Conservation (phyloP, 148 eudicot species). For the Heliamphora exappendiculata region DNA sequence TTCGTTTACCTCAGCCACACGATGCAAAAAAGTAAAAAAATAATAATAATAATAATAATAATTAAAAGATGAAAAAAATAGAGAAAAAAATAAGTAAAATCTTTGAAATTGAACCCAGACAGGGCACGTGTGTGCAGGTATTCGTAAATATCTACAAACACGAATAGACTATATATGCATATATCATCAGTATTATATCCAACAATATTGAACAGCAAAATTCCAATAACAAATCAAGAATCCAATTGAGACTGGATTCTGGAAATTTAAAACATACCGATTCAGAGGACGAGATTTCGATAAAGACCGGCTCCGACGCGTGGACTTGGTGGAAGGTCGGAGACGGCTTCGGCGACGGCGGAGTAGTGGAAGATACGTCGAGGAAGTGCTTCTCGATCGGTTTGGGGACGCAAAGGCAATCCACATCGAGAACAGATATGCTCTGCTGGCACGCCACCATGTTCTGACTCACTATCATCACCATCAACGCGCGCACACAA, state of each 20-base stretch:
- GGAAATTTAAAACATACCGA: conserved; percentile 20
- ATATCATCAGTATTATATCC: not conserved
- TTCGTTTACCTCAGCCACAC: too few species aligned
- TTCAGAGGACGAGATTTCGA: conserved; percentile 24
- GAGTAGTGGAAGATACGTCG: conserved; percentile 9
- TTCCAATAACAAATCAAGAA: not conserved
- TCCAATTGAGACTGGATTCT: not conserved
- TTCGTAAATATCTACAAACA: not conserved
- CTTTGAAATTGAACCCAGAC: too few species aligned
- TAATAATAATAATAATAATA: not conserved
- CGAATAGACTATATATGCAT: not conserved
- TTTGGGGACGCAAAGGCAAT: conserved; percentile 19
- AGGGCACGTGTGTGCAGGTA: too few species aligned
- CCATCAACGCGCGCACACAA: not conserved
- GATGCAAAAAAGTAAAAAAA: too few species aligned
- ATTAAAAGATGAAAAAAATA: not conserved
- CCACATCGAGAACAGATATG: conserved; percentile 15
- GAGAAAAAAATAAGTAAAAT: too few species aligned
- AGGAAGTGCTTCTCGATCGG: conserved; percentile 6
- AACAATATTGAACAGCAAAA: not conserved
- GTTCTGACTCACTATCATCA: not conserved
- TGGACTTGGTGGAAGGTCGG: not conserved
- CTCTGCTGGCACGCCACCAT: conserved; percentile 24
- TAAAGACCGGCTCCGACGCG: conserved; percentile 13
- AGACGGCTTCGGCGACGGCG: not conserved